Evolutionary conservation across 208 protist species (phyloP).

Genomic region (Leishmania arabica): DNA sequence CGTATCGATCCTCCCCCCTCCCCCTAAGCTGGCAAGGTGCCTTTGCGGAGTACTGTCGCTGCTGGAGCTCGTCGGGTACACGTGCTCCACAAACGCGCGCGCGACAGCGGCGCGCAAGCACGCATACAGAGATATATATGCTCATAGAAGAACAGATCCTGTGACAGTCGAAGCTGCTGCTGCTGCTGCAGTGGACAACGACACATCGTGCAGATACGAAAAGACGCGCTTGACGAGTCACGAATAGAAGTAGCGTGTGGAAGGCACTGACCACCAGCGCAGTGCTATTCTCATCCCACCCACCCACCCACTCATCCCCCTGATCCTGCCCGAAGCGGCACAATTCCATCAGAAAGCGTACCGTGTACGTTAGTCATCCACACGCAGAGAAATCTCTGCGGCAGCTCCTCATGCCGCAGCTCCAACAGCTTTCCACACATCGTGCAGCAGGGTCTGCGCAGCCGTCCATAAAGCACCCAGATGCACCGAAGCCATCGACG

Average conservation of each 20-base stretch:
- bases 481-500: neutral
- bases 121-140: neutral
- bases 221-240: neutral
- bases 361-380: neutral
- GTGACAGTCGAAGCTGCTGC: neutral
- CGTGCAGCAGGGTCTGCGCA: neutral
- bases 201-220: neutral
- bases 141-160: neutral
- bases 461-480: neutral
- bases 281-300: neutral
- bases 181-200: neutral
- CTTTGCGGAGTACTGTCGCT: neutral
- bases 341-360: neutral
- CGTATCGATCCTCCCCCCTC: neutral
- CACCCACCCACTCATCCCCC: neutral
- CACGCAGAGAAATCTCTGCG: neutral
- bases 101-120: neutral
- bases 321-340: neutral
- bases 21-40: neutral
- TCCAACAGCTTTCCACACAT: constrained; percentile 17
- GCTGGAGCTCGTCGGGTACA: neutral
- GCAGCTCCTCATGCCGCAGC: constrained; percentile 14
- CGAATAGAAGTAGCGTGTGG: neutral
- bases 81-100: neutral
- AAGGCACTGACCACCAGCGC: neutral